Percentiles rank a stretch among this genome's conserved stretches.
These are phyloP conservation scores for Alternaria triticimaculans DNA, from an alignment of 2,329 filamentous ascomycete species.

Conservation along the genomic window DNA sequence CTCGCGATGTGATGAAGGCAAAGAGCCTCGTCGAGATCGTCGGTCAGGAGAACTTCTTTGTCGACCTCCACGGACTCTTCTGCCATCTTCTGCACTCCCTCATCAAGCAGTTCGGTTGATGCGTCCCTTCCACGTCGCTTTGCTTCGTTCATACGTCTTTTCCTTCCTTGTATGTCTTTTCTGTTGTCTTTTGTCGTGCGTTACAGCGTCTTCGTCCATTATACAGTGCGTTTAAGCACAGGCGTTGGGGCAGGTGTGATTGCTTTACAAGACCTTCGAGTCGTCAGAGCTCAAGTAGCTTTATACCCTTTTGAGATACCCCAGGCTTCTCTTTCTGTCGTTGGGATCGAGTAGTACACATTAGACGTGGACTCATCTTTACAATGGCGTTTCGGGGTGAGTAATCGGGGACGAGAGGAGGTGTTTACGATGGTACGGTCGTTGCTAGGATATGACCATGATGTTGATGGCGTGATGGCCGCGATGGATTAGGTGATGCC, in stretches of 20 bases:
- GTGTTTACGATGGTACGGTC: slow-evolving; percentile 7
- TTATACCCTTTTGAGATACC: slow-evolving; percentile 37
- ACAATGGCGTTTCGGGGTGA: slow-evolving; percentile 11
- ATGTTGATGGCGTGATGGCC: slow-evolving; percentile 9
- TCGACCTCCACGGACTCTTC: slow-evolving; percentile 63
- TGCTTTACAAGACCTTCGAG: slow-evolving; percentile 6
- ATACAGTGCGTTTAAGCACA: slow-evolving; percentile 27
- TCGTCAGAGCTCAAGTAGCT: slow-evolving; percentile 17
- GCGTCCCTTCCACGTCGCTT: not conserved
- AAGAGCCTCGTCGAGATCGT: slow-evolving; percentile 65
- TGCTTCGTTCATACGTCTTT: slow-evolving; percentile 18
- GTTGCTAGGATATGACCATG: not conserved
- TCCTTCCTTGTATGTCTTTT: slow-evolving; percentile 26
- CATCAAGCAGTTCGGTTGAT: slow-evolving; percentile 49
- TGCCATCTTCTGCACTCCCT: slow-evolving; percentile 47
- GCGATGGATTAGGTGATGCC: not conserved
- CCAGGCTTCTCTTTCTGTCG: slow-evolving; percentile 22
- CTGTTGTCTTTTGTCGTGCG: slow-evolving; percentile 14
- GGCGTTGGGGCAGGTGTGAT: slow-evolving; percentile 20
- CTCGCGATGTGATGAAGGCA: slow-evolving; percentile 59
- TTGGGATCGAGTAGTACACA: slow-evolving; percentile 21
- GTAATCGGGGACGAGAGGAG: slow-evolving; percentile 8
- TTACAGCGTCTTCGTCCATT: slow-evolving; percentile 27
- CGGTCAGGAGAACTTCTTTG: slow-evolving; percentile 65
- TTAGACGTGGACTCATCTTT: slow-evolving; percentile 18